These are phyloP conservation scores for Dryadomyces sulphureus DNA, from an alignment of 2,329 filamentous ascomycete species.

Conservation along the genomic window DNA sequence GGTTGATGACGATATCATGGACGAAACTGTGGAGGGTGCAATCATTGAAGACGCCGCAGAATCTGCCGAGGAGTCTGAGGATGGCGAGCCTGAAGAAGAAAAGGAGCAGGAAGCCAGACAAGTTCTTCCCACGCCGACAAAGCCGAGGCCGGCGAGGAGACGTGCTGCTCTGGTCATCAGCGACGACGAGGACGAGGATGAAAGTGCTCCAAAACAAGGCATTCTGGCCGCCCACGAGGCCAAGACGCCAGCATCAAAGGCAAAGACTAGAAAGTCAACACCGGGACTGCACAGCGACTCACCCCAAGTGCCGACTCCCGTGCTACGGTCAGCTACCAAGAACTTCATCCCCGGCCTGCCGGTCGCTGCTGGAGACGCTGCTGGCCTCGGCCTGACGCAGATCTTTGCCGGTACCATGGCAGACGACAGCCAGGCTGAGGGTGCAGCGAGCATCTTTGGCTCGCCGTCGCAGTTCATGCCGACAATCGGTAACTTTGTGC, in stretches of 20 bases:
- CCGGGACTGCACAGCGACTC: slow-evolving; percentile 26
- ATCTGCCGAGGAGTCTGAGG: slow-evolving; percentile 18
- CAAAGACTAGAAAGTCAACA: slow-evolving; percentile 24
- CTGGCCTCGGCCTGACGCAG: slow-evolving; percentile 66
- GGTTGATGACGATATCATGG: slow-evolving; percentile 6
- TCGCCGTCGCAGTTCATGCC: slow-evolving; percentile 38
- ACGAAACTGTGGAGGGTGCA: slow-evolving; percentile 15
- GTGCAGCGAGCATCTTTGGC: slow-evolving; percentile 6
- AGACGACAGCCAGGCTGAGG: slow-evolving; percentile 39
- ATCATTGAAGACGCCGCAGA: slow-evolving; percentile 9
- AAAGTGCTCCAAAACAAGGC: slow-evolving; percentile 43
- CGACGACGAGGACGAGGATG: slow-evolving; percentile 50
- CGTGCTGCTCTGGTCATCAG: slow-evolving; percentile 36
- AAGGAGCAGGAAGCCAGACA: not conserved
- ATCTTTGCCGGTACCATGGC: slow-evolving; percentile 78
- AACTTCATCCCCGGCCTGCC: slow-evolving; percentile 56
- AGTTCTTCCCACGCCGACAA: slow-evolving; percentile 4
- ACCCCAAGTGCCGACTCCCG: slow-evolving; percentile 44
- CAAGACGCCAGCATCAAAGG: slow-evolving; percentile 34
- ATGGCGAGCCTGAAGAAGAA: slow-evolving; percentile 13
- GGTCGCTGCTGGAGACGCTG: slow-evolving; percentile 34
- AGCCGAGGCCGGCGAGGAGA: slow-evolving; percentile 31
- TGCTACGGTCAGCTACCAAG: slow-evolving; percentile 54
- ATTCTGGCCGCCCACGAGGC: slow-evolving; percentile 5
- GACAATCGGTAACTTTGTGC: slow-evolving; percentile 39